Conservation (phyloP, 306 rosid genomes). For the Acacia acuminata region DNA sequence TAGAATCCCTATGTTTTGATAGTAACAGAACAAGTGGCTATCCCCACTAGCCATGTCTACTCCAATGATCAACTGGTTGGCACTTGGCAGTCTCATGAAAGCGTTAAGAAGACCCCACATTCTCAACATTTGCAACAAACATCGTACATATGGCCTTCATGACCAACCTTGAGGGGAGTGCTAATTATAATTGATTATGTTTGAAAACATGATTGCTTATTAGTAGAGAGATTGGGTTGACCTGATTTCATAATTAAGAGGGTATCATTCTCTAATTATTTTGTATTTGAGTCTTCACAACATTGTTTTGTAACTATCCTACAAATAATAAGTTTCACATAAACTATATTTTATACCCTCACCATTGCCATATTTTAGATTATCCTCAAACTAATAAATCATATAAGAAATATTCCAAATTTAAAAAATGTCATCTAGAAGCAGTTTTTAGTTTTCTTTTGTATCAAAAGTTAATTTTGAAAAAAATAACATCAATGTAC, state of each 20-base stretch:
- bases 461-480: not conserved
- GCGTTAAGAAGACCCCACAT: not conserved
- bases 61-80: not conserved
- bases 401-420: not conserved
- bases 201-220: not conserved
- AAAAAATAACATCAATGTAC: not conserved
- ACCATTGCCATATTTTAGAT: not conserved
- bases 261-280: not conserved
- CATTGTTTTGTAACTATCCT: not conserved
- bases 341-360: not conserved
- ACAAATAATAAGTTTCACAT: not conserved
- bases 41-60: not conserved
- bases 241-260: not conserved
- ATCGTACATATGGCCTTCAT: not conserved
- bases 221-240: not conserved
- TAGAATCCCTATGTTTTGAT: too few relatives aligned
- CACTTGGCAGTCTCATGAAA: not conserved
- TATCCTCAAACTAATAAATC: not conserved
- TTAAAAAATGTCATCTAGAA: not conserved
- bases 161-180: not conserved
- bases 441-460: not conserved
- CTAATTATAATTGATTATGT: not conserved
- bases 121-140: not conserved
- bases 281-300: not conserved
- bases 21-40: not conserved